Evolutionary conservation across 257 asterid species (phyloP), one percentile per base, ranked within the genome.

Genomic region (Salvia miltiorrhiza): DNA sequence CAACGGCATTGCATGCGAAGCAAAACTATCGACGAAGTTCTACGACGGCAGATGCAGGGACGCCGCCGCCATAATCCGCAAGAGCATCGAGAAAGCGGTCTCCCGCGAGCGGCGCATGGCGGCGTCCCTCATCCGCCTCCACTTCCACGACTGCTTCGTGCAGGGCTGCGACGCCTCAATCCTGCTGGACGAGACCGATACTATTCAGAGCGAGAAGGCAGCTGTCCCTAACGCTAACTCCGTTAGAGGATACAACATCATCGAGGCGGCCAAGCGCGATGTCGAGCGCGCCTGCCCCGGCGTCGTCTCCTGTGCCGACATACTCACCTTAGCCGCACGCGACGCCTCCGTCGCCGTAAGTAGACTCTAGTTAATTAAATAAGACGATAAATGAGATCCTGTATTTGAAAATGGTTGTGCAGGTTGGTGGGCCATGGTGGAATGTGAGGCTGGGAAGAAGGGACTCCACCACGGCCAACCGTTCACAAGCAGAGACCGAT

Each of bases 371-470:
- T n/a, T n/a, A 41, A 7, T 9, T 9, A 11, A 3, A 13, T 41
- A 1, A 10, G 5, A 41, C 16, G 48, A 37, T n/a, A n/a, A 6
- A 37, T 8, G 9, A 37, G 16, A 41, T 41, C 16, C 41, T 9
- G 1, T 9, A 35, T 1, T 7, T 35, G 2, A 35, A 35, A 35
- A 35, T 35, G 41, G 41, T 35, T 35, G 17, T 50, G 40, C 61
- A 80, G 85, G 86, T 78, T 55, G 81, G 86, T 14, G 86, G 86
- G 1, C 86, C 86, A 2, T 54, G 78, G 37, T 81, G 85, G 85
- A 35, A 35, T 35, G 41, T 35, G 11, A 1, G 41, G 41, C 10
- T 35, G 41, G 39, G 41, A 35, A 35, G 85, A 77, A 70, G 78
- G 30, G 85, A 81, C 76, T 81, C 85, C 0, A 77, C 81, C 7